Evolutionary conservation across 257 asterid genomes (phyloP).

Genomic region (Salvia splendens): DNA sequence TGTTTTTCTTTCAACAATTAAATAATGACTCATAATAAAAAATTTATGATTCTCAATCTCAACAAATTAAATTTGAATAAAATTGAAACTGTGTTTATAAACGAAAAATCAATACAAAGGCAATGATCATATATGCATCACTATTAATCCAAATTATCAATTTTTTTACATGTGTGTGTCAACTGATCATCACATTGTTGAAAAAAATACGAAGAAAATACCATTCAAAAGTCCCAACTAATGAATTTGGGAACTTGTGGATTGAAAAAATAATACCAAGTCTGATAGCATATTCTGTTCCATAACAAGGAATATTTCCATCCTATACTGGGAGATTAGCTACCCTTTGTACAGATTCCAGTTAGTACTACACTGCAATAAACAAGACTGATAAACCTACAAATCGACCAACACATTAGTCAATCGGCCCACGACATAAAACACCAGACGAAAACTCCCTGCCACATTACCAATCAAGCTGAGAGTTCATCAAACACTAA

Average conservation of each 20-base stretch:
- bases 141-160: too few species aligned
- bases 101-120: too few species aligned
- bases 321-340: constrained; percentile 26
- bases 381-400: constrained; percentile 35
- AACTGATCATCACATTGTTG: too few species aligned
- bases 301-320: constrained; percentile 23
- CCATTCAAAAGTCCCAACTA: background rate
- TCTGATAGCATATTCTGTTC: constrained; percentile 31
- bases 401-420: constrained; percentile 16
- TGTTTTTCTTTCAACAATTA: too few species aligned
- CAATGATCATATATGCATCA: too few species aligned
- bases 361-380: constrained; percentile 45
- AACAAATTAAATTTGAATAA: too few species aligned
- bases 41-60: too few species aligned
- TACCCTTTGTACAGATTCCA: constrained; percentile 50
- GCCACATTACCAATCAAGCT: background rate
- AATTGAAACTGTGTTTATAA: too few species aligned
- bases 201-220: background rate
- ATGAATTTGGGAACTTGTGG: constrained; percentile 24
- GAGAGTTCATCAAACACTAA: constrained; percentile 15
- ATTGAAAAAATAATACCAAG: constrained; percentile 20
- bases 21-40: too few species aligned
- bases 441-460: background rate
- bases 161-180: too few species aligned
- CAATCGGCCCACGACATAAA: constrained; percentile 17